Conservation (phyloP, 257 asterid genomes). For the Striga asiatica region DNA sequence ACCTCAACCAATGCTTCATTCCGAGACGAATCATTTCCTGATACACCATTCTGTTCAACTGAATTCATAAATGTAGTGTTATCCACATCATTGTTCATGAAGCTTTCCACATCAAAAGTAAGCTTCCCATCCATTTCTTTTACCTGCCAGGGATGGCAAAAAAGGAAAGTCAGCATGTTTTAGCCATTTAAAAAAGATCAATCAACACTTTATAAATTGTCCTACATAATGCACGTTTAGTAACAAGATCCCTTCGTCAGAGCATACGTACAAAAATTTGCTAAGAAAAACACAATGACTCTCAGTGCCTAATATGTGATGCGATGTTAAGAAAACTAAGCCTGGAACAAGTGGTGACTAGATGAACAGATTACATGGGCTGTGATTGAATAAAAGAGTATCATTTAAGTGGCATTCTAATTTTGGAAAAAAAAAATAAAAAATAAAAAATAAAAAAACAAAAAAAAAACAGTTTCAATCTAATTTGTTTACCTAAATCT, state of each 20-base stretch:
- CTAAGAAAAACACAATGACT: neutral
- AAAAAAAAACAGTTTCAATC: neutral
- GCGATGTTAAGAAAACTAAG: neutral
- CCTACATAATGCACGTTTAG: too few relatives aligned
- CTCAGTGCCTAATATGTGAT: neutral
- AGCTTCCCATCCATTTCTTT: conserved; percentile 61
- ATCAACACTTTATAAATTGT: neutral
- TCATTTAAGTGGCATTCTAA: too few relatives aligned
- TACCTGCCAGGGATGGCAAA: conserved; percentile 36
- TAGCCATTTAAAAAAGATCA: neutral
- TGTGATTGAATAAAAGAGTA: neutral
- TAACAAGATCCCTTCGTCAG: too few relatives aligned
- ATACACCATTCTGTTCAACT: conserved; percentile 24
- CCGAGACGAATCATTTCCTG: conserved; percentile 32
- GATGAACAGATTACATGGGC: neutral
- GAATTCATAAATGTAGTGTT: conserved; percentile 17
- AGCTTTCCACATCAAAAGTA: conserved; percentile 49
- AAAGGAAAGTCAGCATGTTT: neutral
- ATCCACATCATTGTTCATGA: conserved; percentile 27
- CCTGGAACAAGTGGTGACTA: neutral
- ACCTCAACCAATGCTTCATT: conserved; percentile 36
- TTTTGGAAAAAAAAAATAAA: too few relatives aligned
- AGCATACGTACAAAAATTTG: neutral
- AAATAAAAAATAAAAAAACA: neutral
- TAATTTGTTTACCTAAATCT: too few relatives aligned